phyloP scores from a whole-genome alignment of 805 yeast genomes.

The Kregervanrija delftensis region DNA sequence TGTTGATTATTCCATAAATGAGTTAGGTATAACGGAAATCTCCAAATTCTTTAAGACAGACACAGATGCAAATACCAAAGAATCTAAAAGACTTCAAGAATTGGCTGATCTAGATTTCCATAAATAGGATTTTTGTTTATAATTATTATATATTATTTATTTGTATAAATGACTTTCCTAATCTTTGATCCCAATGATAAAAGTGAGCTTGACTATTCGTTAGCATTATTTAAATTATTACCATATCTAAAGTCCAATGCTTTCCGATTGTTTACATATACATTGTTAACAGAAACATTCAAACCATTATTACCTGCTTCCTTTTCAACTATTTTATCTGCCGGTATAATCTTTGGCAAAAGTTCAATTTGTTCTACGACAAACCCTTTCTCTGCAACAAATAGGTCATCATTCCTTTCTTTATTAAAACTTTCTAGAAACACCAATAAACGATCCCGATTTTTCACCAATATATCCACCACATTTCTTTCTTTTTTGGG shows the following conservation, averaged over 20 bases:
- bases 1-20: background rate
- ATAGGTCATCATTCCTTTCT: constrained; percentile 47
- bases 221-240: too few relatives aligned
- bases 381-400: constrained; percentile 75
- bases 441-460: constrained; percentile 65
- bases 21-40: too few relatives aligned
- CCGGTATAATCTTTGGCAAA: constrained; percentile 50
- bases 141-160: too few relatives aligned
- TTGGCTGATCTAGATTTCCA: too few relatives aligned
- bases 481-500: constrained; percentile 82
- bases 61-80: background rate
- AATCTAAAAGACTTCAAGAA: background rate
- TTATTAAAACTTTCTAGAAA: constrained; percentile 64
- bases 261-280: background rate
- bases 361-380: constrained; percentile 67
- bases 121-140: too few relatives aligned
- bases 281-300: background rate
- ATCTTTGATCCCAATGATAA: too few relatives aligned
- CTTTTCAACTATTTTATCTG: constrained; percentile 6
- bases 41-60: too few relatives aligned
- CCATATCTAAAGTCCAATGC: background rate
- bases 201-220: too few relatives aligned
- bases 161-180: too few relatives aligned
- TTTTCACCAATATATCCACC: constrained; percentile 74
- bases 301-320: background rate